These are phyloP conservation scores for Agaricus subrufescens DNA, from an alignment of 768 basidiomycete genomes.

Conservation along the genomic window DNA sequence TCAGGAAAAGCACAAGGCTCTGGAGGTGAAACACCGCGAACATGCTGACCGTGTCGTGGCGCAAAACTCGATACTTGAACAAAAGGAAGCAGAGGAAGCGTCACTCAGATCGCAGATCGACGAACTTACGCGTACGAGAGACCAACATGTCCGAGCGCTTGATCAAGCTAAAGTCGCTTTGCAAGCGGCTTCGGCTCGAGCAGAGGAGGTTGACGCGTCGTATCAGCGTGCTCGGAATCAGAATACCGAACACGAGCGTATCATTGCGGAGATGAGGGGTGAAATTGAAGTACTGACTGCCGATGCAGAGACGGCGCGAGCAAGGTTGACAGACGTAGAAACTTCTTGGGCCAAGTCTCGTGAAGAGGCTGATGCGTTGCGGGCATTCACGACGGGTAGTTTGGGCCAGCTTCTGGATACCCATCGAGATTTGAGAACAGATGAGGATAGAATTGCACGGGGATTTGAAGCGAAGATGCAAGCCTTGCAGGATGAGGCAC, in stretches of 20 bases:
- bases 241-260: constrained; percentile 65
- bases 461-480: constrained; percentile 81
- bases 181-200: constrained; percentile 66
- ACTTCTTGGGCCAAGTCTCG: constrained; percentile 90
- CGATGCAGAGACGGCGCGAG: constrained; percentile 68
- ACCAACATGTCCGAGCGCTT: constrained; percentile 83
- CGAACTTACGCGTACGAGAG: constrained; percentile 63
- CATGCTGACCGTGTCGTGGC: constrained; percentile 70
- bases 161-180: constrained; percentile 83
- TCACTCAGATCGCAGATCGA: constrained; percentile 63
- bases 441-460: constrained; percentile 72
- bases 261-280: constrained; percentile 71
- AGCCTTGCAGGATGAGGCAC: constrained; percentile 73
- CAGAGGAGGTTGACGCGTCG: constrained; percentile 73
- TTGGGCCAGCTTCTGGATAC: constrained; percentile 85
- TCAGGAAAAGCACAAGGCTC: constrained; percentile 51
- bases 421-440: constrained; percentile 78
- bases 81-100: constrained; percentile 74
- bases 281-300: constrained; percentile 74
- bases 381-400: constrained; percentile 80
- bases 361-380: constrained; percentile 88
- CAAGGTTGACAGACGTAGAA: constrained; percentile 73
- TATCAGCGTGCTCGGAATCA: constrained; percentile 69
- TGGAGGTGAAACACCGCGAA: constrained; percentile 69
- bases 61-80: constrained; percentile 70